Evolutionary conservation across 129 eudicot genomes (phyloP).

Genomic region (Helianthus annuus): DNA sequence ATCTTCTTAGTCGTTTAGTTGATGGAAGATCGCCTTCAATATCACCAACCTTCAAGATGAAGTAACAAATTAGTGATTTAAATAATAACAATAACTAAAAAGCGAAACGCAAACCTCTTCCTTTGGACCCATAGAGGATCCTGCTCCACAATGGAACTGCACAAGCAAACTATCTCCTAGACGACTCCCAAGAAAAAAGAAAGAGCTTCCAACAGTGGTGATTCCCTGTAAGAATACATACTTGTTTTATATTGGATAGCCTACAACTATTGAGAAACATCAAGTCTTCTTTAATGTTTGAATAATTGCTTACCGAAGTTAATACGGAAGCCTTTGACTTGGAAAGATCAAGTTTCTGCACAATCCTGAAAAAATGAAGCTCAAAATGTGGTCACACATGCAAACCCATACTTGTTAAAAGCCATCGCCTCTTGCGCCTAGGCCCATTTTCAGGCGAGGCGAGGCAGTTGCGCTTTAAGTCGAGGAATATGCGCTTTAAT

Average conservation of each 20-base stretch:
- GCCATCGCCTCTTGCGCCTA: too few relatives aligned
- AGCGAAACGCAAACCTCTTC: conserved; percentile 64
- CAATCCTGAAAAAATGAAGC: conserved; percentile 53
- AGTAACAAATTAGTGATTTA: conserved; percentile 6
- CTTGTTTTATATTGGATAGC: too few relatives aligned
- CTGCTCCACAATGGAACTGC: conserved; percentile 76
- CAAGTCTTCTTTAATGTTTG: conserved; percentile 1
- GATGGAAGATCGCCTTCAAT: conserved; percentile 78
- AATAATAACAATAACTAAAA: background rate
- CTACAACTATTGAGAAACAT: background rate
- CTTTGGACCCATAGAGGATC: conserved; percentile 54
- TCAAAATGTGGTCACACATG: background rate
- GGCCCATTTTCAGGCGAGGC: too few relatives aligned
- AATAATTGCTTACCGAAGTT: conserved; percentile 65
- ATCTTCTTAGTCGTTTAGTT: conserved; percentile 71
- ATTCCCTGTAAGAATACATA: conserved; percentile 55
- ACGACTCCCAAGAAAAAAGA: conserved; percentile 95
- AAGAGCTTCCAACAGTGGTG: conserved; percentile 79
- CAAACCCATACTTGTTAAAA: too few relatives aligned
- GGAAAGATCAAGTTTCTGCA: conserved; percentile 90
- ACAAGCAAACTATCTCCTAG: conserved; percentile 97
- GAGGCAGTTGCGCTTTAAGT: too few relatives aligned
- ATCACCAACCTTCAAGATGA: conserved; percentile 65
- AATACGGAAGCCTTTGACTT: conserved; percentile 98
- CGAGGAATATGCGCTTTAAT: too few relatives aligned